Percentiles rank a stretch among this genome's conserved stretches.
Evolutionary conservation across 345 rosid genomes (phyloP).

Genomic region (Lenwebbia sp.): DNA sequence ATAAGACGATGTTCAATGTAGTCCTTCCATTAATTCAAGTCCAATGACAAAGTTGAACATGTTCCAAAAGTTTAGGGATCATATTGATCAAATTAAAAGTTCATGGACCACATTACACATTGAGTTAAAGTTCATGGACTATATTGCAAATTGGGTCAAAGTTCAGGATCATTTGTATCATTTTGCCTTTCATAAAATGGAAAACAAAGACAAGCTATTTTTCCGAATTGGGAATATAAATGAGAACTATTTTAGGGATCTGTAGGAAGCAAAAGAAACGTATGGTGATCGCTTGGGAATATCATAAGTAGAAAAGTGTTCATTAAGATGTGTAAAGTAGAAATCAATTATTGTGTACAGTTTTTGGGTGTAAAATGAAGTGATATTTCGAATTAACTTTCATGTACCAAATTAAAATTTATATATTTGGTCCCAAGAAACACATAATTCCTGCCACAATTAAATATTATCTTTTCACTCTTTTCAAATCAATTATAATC

Average conservation of each 20-base stretch:
- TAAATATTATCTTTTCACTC: background rate
- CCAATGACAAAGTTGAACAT: too few species aligned
- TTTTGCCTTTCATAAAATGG: too few species aligned
- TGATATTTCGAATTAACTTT: background rate
- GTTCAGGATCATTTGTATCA: too few species aligned
- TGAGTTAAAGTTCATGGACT: too few species aligned
- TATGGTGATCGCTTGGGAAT: background rate
- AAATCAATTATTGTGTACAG: background rate
- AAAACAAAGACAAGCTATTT: background rate
- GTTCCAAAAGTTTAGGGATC: too few species aligned
- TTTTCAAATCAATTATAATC: background rate
- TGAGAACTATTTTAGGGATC: background rate
- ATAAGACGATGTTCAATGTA: too few species aligned
- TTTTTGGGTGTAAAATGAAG: background rate
- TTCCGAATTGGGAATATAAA: background rate
- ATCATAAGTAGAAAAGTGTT: background rate
- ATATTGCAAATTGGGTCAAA: too few species aligned
- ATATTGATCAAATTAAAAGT: too few species aligned
- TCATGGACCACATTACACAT: too few species aligned
- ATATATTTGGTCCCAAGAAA: rapidly evolving
- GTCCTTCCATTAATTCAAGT: too few species aligned
- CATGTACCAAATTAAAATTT: background rate
- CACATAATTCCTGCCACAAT: background rate
- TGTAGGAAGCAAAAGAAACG: background rate
- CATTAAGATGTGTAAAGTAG: background rate